These are phyloP conservation scores for Sutorius australiensis DNA, from an alignment of 768 basidiomycete species.

Conservation along the genomic window DNA sequence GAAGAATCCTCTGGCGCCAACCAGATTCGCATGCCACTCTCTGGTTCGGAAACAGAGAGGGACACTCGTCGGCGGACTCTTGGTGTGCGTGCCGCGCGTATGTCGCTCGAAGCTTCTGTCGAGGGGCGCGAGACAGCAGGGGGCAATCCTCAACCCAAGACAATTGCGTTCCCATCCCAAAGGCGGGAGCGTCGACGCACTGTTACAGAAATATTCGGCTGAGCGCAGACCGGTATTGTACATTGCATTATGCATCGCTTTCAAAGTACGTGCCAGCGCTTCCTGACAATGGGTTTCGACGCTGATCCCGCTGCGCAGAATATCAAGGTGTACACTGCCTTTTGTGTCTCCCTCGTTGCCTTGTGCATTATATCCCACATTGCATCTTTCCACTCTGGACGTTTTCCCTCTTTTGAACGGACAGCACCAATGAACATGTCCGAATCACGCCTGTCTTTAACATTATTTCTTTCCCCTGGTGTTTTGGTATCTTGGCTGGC, in stretches of 20 bases:
- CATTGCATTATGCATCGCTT: conserved; percentile 9
- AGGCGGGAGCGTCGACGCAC: conserved; percentile 45
- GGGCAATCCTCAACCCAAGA: conserved; percentile 35
- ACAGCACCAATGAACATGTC: conserved; percentile 12
- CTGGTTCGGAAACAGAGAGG: conserved; percentile 51
- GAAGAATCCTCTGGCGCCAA: conserved; percentile 22
- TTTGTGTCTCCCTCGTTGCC: conserved; percentile 4
- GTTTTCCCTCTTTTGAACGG: conserved; percentile 10
- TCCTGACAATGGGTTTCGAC: neutral
- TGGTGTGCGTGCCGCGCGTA: conserved; percentile 39
- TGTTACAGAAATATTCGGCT: conserved; percentile 47
- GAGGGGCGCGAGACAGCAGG: conserved; percentile 31
- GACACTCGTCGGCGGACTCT: conserved; percentile 39
- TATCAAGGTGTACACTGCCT: conserved; percentile 21
- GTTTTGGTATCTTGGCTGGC: conserved; percentile 26
- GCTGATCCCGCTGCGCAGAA: conserved; percentile 4
- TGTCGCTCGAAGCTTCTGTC: conserved; percentile 41
- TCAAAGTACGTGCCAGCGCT: conserved; percentile 18
- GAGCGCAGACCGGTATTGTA: conserved; percentile 10
- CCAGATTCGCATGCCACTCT: conserved; percentile 31
- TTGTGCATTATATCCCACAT: conserved; percentile 28
- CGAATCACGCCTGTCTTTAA: conserved; percentile 27
- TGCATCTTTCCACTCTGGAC: conserved; percentile 17
- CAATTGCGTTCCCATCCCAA: conserved; percentile 31
- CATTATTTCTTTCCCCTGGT: conserved; percentile 26